Base-by-base conservation (phyloP, 192 early-diverging fungal species). In the Coemansia asiatica region DNA sequence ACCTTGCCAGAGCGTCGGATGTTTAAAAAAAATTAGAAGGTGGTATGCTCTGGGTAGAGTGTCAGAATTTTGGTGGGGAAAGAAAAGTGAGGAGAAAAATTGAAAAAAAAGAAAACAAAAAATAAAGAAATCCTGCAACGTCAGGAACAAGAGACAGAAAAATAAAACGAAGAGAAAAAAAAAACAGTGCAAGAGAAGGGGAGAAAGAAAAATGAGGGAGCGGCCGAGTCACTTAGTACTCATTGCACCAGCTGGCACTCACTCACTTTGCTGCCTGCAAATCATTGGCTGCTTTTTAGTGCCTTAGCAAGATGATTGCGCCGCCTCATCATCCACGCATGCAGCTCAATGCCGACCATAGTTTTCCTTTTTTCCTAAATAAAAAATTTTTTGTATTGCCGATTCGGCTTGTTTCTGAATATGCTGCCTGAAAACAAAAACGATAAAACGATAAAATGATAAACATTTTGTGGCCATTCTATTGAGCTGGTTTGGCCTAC, bases 141-240 rank as follows among this genome's bases (percentile, higher is more conserved):
- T 28, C 38, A 35, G 38, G 19, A 5, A 9, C 56, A 64, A 58
- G 33, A 46, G 55, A 64, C 33, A 47, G 56, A 55, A 38, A 25
- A 26, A 18, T 6, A 56, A 28, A 29, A 26, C 15, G 26, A 44
- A 23, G 50, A 64, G 54, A 21, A 18, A 51, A 55, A 46, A 13
- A 69, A 35, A 25, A 31, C 25, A 47, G n/a, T 36, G 58, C 7
- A 23, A 47, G 28, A 26, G 54, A 31, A 57, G 21, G 29, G 10
- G 28, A 64, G 55, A 6, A 56, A 40, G 55, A 29, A 25, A 40
- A 55, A 64, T 56, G 21, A 60, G 19, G 16, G 18, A 31, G 59
- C 63, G 28, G 61, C 56, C 66, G 61, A 74, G 66, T 74, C 72
- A 74, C 61, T 58, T 28, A 27, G 21, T 36, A 44, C 54, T 57